Percentiles rank a stretch among this genome's conserved stretches.
Conservation (phyloP, 345 rosid genomes). For the Citrus unshiu region DNA sequence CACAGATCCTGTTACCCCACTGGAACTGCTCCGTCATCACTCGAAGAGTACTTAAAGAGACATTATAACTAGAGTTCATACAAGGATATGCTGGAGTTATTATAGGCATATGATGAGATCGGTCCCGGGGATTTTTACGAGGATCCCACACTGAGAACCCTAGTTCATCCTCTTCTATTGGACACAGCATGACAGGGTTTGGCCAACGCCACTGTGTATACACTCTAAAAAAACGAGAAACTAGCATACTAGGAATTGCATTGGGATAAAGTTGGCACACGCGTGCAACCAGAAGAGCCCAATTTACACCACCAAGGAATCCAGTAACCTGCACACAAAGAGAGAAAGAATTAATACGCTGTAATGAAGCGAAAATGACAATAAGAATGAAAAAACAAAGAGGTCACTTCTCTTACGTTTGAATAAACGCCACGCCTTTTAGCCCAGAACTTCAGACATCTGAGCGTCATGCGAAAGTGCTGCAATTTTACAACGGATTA, state of each 20-base stretch:
- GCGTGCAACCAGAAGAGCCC: constrained; percentile 76
- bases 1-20: constrained; percentile 53
- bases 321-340: constrained; percentile 53
- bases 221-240: constrained; percentile 66
- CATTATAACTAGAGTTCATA: constrained; percentile 82
- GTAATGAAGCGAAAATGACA: not conserved
- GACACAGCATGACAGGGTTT: constrained; percentile 74
- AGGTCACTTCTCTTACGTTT: constrained; percentile 45
- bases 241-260: constrained; percentile 69
- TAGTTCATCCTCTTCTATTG: constrained; percentile 60
- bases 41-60: constrained; percentile 64
- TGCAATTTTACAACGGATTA: constrained; percentile 32
- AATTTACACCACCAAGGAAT: constrained; percentile 74
- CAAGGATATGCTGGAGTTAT: constrained; percentile 86
- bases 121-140: constrained; percentile 62
- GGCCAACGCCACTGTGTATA: constrained; percentile 83
- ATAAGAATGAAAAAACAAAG: not conserved
- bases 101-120: constrained; percentile 68
- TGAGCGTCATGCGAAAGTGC: constrained; percentile 61
- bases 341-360: constrained; percentile 1
- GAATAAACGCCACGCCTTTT: constrained; percentile 72
- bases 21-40: constrained; percentile 74
- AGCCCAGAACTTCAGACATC: constrained; percentile 76
- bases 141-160: constrained; percentile 75
- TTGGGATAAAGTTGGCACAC: constrained; percentile 79